Evolutionary conservation across 441 rosid species (phyloP).

Genomic region (Syzygium malaccense): DNA sequence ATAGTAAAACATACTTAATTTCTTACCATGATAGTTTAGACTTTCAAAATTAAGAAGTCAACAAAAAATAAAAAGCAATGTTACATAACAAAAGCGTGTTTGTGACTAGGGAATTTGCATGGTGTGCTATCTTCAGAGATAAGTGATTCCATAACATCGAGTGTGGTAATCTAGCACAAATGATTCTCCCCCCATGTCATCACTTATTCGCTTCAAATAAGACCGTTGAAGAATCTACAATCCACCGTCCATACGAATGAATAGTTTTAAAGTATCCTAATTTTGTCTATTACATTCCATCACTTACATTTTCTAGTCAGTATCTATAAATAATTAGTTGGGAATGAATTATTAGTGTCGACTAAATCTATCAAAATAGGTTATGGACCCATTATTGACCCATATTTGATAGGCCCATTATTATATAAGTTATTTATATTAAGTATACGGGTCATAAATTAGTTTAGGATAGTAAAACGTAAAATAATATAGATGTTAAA

Average conservation of each 20-base stretch:
- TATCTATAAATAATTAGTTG: neutral
- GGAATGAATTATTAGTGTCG: rapidly evolving
- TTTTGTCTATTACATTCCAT: neutral
- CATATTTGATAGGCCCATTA: too few relatives aligned
- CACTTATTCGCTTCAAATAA: neutral
- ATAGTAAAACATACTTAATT: neutral
- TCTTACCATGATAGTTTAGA: neutral
- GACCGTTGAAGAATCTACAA: neutral
- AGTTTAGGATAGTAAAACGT: too few relatives aligned
- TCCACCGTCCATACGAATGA: neutral
- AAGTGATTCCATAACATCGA: too few relatives aligned
- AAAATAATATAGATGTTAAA: too few relatives aligned
- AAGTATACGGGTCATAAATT: too few relatives aligned
- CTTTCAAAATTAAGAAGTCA: neutral
- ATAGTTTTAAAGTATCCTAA: neutral
- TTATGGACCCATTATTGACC: too few relatives aligned
- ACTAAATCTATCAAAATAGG: too few relatives aligned
- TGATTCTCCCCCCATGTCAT: neutral
- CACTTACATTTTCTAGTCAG: neutral
- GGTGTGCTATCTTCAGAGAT: too few relatives aligned
- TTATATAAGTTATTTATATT: too few relatives aligned
- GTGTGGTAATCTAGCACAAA: neutral
- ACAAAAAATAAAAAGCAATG: too few relatives aligned
- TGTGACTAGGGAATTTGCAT: too few relatives aligned
- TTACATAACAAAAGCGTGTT: too few relatives aligned